Conservation (phyloP, 805 yeast genomes). For the Yarrowia bubula region DNA sequence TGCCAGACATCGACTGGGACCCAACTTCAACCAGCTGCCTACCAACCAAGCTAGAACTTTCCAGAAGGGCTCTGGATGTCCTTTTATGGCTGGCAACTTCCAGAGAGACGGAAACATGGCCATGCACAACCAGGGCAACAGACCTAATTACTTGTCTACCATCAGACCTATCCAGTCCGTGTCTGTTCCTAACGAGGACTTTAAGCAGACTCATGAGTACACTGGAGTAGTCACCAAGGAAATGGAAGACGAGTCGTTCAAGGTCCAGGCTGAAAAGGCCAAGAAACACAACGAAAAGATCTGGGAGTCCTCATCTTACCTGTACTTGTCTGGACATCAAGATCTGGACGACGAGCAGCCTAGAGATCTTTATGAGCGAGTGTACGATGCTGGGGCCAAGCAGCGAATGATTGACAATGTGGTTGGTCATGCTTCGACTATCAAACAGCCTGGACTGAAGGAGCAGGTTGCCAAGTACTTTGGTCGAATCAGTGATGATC, state of each 20-base stretch:
- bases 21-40: constrained; percentile 81
- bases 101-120: constrained; percentile 21
- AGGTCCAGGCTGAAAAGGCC: constrained; percentile 1
- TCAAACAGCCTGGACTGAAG: constrained; percentile 23
- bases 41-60: constrained; percentile 47
- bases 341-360: constrained; percentile 17
- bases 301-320: constrained; percentile 23
- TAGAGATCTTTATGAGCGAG: constrained; percentile 17
- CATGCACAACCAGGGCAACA: constrained; percentile 5
- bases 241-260: constrained; percentile 15
- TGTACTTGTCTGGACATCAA: constrained; percentile 18
- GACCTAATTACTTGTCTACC: constrained; percentile 23
- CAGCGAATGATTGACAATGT: constrained; percentile 25
- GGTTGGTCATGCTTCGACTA: constrained; percentile 15
- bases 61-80: constrained; percentile 17
- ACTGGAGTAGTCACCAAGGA: constrained; percentile 19
- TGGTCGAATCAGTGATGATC: constrained; percentile 21
- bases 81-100: constrained; percentile 21
- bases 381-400: constrained; percentile 9
- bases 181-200: constrained; percentile 14
- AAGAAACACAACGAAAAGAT: constrained; percentile 19
- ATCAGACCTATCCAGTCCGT: constrained; percentile 22
- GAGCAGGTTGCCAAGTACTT: constrained; percentile 25
- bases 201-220: constrained; percentile 2
- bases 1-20: constrained; percentile 74